A percentile compares a stretch with the other conserved stretches of the same genome.
Conservation (phyloP, 805 yeast species). For the Saccharomycodes ludwigii region DNA sequence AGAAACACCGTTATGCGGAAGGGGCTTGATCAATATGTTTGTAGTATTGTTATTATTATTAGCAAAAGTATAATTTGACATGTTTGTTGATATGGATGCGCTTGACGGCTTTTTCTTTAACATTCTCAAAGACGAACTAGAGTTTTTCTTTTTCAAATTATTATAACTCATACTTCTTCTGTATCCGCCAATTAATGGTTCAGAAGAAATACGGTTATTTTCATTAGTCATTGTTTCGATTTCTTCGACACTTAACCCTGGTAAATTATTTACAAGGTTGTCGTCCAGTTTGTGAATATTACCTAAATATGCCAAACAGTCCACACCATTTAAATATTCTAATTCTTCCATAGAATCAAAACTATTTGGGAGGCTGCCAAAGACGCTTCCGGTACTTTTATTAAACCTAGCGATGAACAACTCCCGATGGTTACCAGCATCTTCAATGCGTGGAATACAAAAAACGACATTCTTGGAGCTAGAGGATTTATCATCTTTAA, state of each 20-base stretch:
- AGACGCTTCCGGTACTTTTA: constrained; percentile 3
- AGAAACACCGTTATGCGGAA: constrained; percentile 53
- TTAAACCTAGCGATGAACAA: constrained; percentile 17
- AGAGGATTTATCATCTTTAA: constrained; percentile 16
- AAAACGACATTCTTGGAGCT: constrained; percentile 17
- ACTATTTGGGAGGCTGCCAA: constrained; percentile 3
- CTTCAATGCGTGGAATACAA: constrained; percentile 19
- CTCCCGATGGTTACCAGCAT: constrained; percentile 18
- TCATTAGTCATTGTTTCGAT: too few species aligned
- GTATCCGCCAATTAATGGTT: not conserved
- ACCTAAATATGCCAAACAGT: not conserved
- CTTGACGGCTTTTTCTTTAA: constrained; percentile 4
- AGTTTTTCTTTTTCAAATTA: constrained; percentile 4
- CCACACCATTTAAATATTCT: not conserved
- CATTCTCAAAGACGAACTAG: constrained; percentile 8
- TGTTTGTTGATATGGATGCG: constrained; percentile 6
- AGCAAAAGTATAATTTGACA: constrained; percentile 3
- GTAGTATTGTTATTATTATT: constrained; percentile 6
- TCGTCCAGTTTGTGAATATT: not conserved
- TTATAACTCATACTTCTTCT: constrained; percentile 6
- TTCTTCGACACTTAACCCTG: too few species aligned
- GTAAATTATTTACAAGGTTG: not conserved
- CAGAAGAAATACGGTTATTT: not conserved
- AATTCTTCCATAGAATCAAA: not conserved
- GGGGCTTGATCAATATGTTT: constrained; percentile 44